These are phyloP conservation scores for Mimosa bimucronata DNA, from an alignment of 306 rosid species.

Conservation along the genomic window DNA sequence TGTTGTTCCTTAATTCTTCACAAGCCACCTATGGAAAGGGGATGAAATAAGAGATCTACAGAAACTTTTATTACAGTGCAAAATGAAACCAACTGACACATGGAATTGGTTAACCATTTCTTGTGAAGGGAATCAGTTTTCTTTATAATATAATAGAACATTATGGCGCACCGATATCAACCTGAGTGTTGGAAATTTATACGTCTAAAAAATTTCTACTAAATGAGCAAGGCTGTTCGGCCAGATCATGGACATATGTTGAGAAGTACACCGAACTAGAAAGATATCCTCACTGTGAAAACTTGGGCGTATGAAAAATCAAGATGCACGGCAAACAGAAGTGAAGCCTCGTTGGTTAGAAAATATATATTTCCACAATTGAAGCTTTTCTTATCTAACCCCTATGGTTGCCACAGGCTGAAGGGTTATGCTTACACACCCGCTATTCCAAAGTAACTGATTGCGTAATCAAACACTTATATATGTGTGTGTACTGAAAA, in stretches of 20 bases:
- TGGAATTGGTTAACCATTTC: neutral
- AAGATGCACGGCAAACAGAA: neutral
- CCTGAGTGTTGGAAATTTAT: neutral
- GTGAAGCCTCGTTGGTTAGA: neutral
- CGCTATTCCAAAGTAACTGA: neutral
- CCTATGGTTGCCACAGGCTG: neutral
- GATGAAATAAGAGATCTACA: conserved; percentile 28
- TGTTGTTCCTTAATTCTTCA: conserved; percentile 69
- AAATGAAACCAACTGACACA: neutral
- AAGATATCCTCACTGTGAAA: neutral
- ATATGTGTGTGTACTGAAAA: neutral
- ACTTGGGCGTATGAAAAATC: neutral
- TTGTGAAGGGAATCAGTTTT: neutral
- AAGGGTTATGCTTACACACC: neutral
- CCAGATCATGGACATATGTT: neutral
- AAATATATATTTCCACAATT: conserved; percentile 1
- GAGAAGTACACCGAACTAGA: neutral
- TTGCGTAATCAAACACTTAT: neutral
- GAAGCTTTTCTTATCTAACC: neutral
- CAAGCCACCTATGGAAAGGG: conserved; percentile 69
- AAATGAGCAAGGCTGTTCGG: neutral
- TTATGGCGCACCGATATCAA: neutral
- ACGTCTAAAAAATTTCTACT: too few relatives aligned
- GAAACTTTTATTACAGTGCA: neutral
- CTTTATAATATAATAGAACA: neutral